Percentiles rank a stretch among this genome's conserved stretches.
These are phyloP conservation scores for Fusarium chuoi DNA, from an alignment of 2,329 filamentous ascomycete species.

Conservation along the genomic window DNA sequence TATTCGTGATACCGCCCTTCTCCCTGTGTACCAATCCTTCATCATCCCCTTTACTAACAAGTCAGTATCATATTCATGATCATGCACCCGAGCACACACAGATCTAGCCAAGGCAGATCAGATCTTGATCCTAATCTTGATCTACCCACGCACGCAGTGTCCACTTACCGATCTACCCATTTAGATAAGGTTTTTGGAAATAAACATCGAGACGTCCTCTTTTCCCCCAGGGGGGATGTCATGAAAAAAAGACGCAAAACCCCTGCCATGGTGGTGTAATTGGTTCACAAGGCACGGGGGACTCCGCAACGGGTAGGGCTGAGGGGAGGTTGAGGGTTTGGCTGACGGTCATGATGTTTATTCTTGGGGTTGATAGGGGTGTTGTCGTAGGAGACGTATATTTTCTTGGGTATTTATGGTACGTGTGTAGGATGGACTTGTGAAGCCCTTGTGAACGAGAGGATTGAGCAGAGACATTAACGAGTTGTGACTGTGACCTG, in stretches of 20 bases:
- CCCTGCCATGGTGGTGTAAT: slow-evolving; percentile 33
- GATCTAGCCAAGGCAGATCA: slow-evolving; percentile 34
- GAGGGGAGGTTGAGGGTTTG: slow-evolving; percentile 28
- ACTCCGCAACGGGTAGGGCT: slow-evolving; percentile 41
- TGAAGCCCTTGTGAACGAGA: background rate
- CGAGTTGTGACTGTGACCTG: background rate
- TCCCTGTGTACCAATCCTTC: background rate
- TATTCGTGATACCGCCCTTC: background rate
- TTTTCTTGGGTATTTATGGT: background rate
- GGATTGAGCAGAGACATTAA: background rate
- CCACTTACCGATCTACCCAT: slow-evolving; percentile 37
- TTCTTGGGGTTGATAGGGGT: slow-evolving; percentile 24
- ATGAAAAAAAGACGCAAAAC: slow-evolving; percentile 31
- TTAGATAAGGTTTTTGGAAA: slow-evolving; percentile 3
- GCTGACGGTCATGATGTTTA: slow-evolving; percentile 38
- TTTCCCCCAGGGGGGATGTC: slow-evolving; percentile 5
- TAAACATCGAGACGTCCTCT: slow-evolving; percentile 6
- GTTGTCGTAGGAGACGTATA: slow-evolving; percentile 23
- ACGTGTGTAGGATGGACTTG: background rate
- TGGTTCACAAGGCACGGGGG: slow-evolving; percentile 23
- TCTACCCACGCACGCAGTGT: slow-evolving; percentile 30
- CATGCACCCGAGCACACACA: slow-evolving; percentile 22
- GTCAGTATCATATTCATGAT: slow-evolving; percentile 13
- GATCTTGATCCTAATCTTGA: slow-evolving; percentile 22
- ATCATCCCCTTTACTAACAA: background rate